Conservation (phyloP, 495 filamentous ascomycete genomes). For the Monascus purpureus region DNA sequence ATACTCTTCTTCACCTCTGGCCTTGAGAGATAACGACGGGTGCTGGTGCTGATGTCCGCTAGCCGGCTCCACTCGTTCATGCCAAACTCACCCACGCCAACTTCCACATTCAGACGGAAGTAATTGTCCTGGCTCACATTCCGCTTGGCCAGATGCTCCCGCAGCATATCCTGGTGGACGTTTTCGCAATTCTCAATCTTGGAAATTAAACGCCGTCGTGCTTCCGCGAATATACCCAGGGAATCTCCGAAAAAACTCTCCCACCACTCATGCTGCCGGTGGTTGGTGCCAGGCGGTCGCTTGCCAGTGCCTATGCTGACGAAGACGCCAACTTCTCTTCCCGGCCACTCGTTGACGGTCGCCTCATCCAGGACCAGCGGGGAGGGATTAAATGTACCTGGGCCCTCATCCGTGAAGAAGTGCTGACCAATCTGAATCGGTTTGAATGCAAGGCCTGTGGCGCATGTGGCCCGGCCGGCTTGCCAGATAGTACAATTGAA, state of each 20-base stretch:
- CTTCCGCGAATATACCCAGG: conserved; percentile 76
- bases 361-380: conserved; percentile 82
- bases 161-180: conserved; percentile 73
- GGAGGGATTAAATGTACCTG: conserved; percentile 83
- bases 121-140: conserved; percentile 83
- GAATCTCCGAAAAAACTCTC: conserved; percentile 69
- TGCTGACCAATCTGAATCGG: conserved; percentile 89
- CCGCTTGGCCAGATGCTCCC: conserved; percentile 58
- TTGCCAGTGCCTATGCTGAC: conserved; percentile 88
- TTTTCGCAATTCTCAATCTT: conserved; percentile 94
- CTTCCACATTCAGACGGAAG: conserved; percentile 92
- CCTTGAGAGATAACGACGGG: conserved; percentile 65
- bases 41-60: conserved; percentile 85
- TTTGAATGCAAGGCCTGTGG: conserved; percentile 88
- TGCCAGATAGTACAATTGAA: conserved; percentile 92
- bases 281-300: conserved; percentile 56
- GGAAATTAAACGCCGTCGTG: conserved; percentile 61
- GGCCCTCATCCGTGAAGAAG: conserved; percentile 84
- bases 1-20: conserved; percentile 62
- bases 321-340: conserved; percentile 78
- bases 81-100: conserved; percentile 92
- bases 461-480: conserved; percentile 86
- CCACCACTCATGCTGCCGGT: conserved; percentile 67
- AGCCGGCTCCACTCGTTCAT: conserved; percentile 97
- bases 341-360: conserved; percentile 84